Evolutionary conservation across 306 rosid species (phyloP).

Genomic region (Trifolium subterraneum): DNA sequence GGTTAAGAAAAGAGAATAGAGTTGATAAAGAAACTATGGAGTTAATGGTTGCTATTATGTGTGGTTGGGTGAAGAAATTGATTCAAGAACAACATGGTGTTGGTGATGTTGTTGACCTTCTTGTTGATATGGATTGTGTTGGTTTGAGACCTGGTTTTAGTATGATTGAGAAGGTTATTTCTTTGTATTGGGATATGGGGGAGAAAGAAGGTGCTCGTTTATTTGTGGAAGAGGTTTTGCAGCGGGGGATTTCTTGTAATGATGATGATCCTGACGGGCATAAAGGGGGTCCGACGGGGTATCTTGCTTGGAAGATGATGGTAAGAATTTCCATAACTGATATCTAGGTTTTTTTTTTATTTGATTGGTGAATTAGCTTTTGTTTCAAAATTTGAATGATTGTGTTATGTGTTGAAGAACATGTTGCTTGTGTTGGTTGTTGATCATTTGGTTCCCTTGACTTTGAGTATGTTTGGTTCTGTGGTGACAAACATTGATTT

Average conservation of each 20-base stretch:
- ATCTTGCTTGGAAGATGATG: slow-evolving; percentile 99
- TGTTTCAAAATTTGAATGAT: slow-evolving; percentile 33
- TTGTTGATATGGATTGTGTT: slow-evolving; percentile 96
- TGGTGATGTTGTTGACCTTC: slow-evolving; percentile 86
- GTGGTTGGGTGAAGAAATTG: slow-evolving; percentile 89
- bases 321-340: slow-evolving; percentile 49
- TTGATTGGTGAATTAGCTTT: slow-evolving; percentile 20
- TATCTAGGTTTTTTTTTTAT: not conserved
- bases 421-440: slow-evolving; percentile 2
- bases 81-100: slow-evolving; percentile 67
- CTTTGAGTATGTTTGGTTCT: not conserved
- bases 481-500: not conserved
- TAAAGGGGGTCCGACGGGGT: slow-evolving; percentile 94
- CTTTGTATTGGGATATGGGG: slow-evolving; percentile 95
- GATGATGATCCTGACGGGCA: slow-evolving; percentile 63
- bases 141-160: slow-evolving; percentile 90
- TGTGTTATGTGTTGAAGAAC: not conserved
- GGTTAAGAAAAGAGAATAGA: slow-evolving; percentile 90
- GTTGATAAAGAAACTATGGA: slow-evolving; percentile 98
- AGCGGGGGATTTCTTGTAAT: slow-evolving; percentile 61
- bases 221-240: slow-evolving; percentile 83
- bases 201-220: slow-evolving; percentile 68
- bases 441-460: slow-evolving; percentile 15
- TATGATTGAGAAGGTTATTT: slow-evolving; percentile 93
- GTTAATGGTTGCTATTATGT: slow-evolving; percentile 93